Evolutionary conservation across 441 rosid genomes (phyloP).

Genomic region (Flueggea neowawraea): DNA sequence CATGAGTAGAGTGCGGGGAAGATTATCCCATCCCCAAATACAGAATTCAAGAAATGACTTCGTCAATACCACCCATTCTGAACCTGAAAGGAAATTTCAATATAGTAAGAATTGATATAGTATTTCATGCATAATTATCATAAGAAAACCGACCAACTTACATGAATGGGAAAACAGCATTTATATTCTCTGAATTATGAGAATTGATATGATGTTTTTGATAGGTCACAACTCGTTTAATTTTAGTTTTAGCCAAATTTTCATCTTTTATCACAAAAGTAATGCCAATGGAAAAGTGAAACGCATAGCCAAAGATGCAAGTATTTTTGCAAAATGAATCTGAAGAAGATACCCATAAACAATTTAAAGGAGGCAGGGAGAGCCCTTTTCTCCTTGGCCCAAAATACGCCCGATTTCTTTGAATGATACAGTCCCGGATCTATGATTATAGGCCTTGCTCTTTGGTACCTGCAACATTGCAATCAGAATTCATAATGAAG

Average conservation of each 20-base stretch:
- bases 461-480: conserved; percentile 51
- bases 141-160: no score
- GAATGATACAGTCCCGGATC: conserved; percentile 91
- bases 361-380: conserved; percentile 88
- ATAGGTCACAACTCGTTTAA: no score
- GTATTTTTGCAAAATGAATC: not conserved
- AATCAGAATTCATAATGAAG: conserved; percentile 1
- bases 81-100: conserved; percentile 39
- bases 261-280: not conserved
- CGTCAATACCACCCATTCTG: conserved; percentile 66
- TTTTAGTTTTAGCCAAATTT: no score
- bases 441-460: conserved; percentile 86
- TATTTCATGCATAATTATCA: no score
- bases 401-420: conserved; percentile 78
- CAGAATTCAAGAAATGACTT: conserved; percentile 81
- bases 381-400: conserved; percentile 84
- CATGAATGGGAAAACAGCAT: no score
- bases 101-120: not conserved
- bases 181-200: no score
- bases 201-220: no score
- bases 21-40: conserved; percentile 93
- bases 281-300: not conserved
- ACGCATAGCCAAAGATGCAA: no score
- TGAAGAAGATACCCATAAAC: conserved; percentile 50
- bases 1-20: conserved; percentile 89